Base-by-base conservation (phyloP, 345 rosid genomes). In the Citrus reticulata region DNA sequence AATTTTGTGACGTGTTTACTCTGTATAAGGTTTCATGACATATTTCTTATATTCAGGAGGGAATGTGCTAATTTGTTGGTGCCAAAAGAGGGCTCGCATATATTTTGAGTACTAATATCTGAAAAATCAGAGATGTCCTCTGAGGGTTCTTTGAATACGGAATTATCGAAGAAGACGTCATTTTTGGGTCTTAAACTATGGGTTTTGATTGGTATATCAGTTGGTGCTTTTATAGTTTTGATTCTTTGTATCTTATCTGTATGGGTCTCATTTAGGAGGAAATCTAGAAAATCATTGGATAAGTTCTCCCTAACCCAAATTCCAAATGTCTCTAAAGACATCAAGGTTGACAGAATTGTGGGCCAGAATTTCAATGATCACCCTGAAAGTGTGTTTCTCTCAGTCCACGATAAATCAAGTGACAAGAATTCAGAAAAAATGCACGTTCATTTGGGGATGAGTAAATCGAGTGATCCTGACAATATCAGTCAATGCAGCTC, bases 101-200 rank as follows among this genome's bases (percentile, higher is more conserved):
- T n/a, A 67, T 74, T 46, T 75, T 65, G 76, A 51, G 59, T 37
- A 20, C 46, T 75, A 25, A 60, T 30, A 65, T 49, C 83, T 35
- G 73, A 85, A 77, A 77, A 83, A 81, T 73, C 76, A 79, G 81
- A 85, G 69, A 96, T 96, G 99, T 82, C 93, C 14, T 83, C 92
- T 54, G 89, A 89, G 74, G 86, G 84, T 83, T 87, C 90, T 54
- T 81, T 96, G 79, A 92, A 90, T 78, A 84, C 92, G 24, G 93
- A 93, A 64, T 82, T 96, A 76, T 90, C 98, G 4, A 89, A 87
- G 90, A 96, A 86, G 87, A 90, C 96, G 32, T 83, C 93, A 7
- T 72, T 93, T 84, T 89, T 96, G 77, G 99, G 99, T 86, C 80
- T 96, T 63, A 92, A 94, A 76, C 80, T 94, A 65, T 96, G 98